Conservation (phyloP, 352 stramenopile species). For the Salisapilia sapeloensis region DNA sequence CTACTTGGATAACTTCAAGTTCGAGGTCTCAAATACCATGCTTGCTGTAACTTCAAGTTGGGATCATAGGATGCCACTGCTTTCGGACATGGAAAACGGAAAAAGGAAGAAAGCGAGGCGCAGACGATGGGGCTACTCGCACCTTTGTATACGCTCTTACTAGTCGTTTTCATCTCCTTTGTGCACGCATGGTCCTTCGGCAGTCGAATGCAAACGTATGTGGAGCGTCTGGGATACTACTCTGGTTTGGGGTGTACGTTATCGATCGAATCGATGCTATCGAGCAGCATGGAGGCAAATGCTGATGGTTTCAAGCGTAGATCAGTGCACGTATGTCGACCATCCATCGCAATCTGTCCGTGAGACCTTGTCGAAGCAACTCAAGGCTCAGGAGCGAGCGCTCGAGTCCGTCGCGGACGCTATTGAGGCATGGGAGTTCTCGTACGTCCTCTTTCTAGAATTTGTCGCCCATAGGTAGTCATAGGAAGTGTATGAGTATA, state of each 20-base stretch:
- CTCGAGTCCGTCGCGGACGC: constrained; percentile 45
- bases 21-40: too few species aligned
- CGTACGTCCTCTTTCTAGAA: constrained; percentile 15
- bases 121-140: too few species aligned
- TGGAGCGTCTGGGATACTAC: constrained; percentile 23
- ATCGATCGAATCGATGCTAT: not conserved
- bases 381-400: constrained; percentile 47
- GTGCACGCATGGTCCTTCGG: too few species aligned
- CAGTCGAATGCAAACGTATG: too few species aligned
- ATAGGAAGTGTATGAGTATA: constrained; percentile 6
- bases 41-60: too few species aligned
- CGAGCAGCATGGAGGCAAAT: not conserved
- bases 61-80: too few species aligned
- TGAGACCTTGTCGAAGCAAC: constrained; percentile 23
- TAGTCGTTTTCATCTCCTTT: too few species aligned
- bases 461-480: not conserved
- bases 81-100: too few species aligned
- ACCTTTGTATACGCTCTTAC: too few species aligned
- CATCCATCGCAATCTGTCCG: constrained; percentile 43
- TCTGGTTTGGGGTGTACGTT: constrained; percentile 28
- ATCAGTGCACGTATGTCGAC: constrained; percentile 55
- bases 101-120: too few species aligned
- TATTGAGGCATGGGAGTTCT: constrained; percentile 73
- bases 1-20: too few species aligned
- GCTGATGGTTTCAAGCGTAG: constrained; percentile 6